These are phyloP conservation scores for Fraxinus sp. DNA, from an alignment of 305 asterid genomes.

Conservation along the genomic window DNA sequence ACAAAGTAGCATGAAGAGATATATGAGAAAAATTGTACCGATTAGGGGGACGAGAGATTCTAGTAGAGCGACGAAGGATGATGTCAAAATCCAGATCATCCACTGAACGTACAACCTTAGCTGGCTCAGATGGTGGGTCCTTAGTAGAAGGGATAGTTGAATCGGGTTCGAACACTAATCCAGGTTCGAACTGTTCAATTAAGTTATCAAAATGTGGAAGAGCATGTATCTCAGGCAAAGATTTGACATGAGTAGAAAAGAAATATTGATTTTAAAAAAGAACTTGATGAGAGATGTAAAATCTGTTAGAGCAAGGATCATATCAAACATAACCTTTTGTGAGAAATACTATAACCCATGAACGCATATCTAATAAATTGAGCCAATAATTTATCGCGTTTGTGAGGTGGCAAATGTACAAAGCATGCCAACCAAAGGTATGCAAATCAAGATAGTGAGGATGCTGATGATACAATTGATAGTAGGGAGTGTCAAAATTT, in stretches of 20 bases:
- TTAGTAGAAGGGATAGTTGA: background rate
- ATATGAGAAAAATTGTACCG: background rate
- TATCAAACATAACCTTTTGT: background rate
- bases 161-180: background rate
- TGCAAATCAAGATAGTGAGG: background rate
- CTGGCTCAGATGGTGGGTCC: background rate
- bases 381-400: background rate
- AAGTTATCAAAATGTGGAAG: background rate
- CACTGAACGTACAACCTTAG: background rate
- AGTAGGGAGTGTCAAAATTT: background rate
- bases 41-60: background rate
- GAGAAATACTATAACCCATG: background rate
- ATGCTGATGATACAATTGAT: background rate
- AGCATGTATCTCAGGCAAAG: background rate
- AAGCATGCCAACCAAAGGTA: background rate
- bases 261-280: background rate
- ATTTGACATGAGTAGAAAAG: background rate
- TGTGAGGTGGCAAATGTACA: background rate
- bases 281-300: background rate
- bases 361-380: background rate
- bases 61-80: background rate
- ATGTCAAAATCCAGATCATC: background rate
- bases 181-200: background rate
- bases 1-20: background rate
- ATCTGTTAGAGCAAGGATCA: background rate